These are phyloP conservation scores for Crithidia acanthocephali DNA, from an alignment of 208 protist genomes.

Conservation along the genomic window DNA sequence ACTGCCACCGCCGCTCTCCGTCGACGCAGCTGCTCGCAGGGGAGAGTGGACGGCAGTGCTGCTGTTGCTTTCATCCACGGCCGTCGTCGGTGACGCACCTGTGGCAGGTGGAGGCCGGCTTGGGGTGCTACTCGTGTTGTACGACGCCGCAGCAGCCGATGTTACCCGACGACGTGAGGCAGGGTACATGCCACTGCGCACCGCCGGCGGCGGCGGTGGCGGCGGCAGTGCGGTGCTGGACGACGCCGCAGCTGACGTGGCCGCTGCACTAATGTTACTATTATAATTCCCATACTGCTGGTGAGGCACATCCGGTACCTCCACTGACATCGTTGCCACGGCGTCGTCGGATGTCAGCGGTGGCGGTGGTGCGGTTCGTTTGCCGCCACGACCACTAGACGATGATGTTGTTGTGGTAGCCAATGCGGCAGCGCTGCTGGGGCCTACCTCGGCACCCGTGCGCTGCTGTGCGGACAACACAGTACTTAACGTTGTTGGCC, in stretches of 20 bases:
- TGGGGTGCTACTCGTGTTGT: neutral
- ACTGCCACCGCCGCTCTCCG: neutral
- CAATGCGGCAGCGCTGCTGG: neutral
- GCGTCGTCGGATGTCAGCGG: slow-evolving; percentile 1
- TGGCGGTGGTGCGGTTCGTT: neutral
- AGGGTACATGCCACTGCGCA: slow-evolving; percentile 20
- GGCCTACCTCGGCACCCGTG: neutral
- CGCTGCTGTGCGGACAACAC: neutral
- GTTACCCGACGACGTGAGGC: slow-evolving; percentile 4
- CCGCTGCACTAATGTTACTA: neutral
- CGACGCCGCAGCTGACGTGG: neutral
- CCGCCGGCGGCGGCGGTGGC: neutral
- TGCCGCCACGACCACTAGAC: neutral
- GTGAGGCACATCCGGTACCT: neutral
- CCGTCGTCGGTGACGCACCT: neutral
- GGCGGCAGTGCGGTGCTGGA: neutral
- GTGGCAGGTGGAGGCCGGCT: neutral
- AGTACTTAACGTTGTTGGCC: neutral
- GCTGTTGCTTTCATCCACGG: neutral
- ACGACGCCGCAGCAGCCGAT: neutral
- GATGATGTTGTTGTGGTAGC: neutral
- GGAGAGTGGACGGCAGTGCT: neutral
- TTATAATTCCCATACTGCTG: neutral
- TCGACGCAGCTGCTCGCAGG: neutral
- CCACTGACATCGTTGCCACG: neutral